Evolutionary conservation across 2,329 filamentous ascomycete species (phyloP), one percentile per base, ranked within the genome.

Genomic region (Cladosporium sp.): DNA sequence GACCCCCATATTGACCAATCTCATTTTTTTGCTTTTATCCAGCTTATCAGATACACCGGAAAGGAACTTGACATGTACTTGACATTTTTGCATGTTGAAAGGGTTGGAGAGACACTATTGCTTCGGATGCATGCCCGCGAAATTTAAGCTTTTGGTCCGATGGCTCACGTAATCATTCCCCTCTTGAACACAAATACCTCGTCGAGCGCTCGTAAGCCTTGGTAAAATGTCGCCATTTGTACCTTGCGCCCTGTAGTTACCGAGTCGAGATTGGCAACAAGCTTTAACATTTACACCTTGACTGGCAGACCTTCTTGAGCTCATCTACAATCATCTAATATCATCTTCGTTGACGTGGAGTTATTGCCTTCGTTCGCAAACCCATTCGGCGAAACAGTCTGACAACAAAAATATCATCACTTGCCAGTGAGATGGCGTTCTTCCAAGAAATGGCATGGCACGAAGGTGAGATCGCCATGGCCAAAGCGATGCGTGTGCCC

Each of bases 401-500:
- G 3, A 21, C 40, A 46, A 8, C 40, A 46, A 11, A 46, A 8
- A 3, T 21, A 46, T 8, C n/a, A 21, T 10, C 8, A 46, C 40
- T 21, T 21, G n/a, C 40, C 40, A 4, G 40, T 1, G 40, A 46
- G 23, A 82, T 82, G 80, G 72, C 79, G 2, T 80, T 83, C 73
- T 79, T 75, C 21, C 74, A 82, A 68, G 79, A 76, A 5, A 73
- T 81, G 66, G 72, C 79, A 55, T 92, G 86, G 82, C 88, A 91
- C 76, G 76, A 83, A 11, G 91, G 91, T 70, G 91, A 94, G 77
- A 72, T 81, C 50, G 82, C 83, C 58, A 86, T 94, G 77, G 90
- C 90, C 65, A 75, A 79, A 18, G 81, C 88, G 5, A 83, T 93
- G 65, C 83, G 80, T 37, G 81, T 89, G 0, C 87, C 88, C 0